Evolutionary conservation across 139 green algal species (phyloP), one percentile per base, ranked within the genome.

Genomic region (Tetradesmus lagerheimii): DNA sequence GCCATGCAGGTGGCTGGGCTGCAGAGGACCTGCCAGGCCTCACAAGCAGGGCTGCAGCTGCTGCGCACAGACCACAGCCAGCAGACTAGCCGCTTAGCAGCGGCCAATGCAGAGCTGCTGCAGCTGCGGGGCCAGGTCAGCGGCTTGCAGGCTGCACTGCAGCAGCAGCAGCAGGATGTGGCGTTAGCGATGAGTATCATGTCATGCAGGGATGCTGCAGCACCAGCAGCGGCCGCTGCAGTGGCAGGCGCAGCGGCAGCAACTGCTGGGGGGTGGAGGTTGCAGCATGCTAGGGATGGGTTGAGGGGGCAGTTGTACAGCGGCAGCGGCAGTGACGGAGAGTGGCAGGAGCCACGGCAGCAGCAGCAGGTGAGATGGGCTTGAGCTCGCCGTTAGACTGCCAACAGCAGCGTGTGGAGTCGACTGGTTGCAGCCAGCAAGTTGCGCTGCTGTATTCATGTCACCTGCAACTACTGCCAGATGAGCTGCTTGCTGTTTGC

Each of bases 161-260:
- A 25, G 43, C 81, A 86, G 45, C 80, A 86, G 45, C 80, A 86
- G 45, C 47, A 86, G 31, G 80, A 86, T 31, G 45, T 41, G 14
- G 45, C 80, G 20, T 74, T 47, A n/a, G 80, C 47, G 0, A 31
- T 86, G 45, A 50, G 81, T 38, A 35, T 87, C 16, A 37, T 87
- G 43, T 35, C 53, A 18, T 12, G 53, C 38, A 34, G 34, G 15
- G 53, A 76, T 25, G 50, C 5, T 53, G 31, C 67, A 25, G 67
- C 67, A 2, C n/a, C 67, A 37, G 67, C 67, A 20, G n/a, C 29
- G 9, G 67, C 67, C 39, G 34, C 64, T 50, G 39, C 34, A 67
- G 81, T 15, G 20, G 18, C 47, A 71, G 57, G 20, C 31, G 45
- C 57, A 25, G 57, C 57, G 31, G 57, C 57, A 71, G 57, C 57